A percentile compares a stretch with the other conserved stretches of the same genome.
These are phyloP conservation scores for Plasmopara muralis DNA, from an alignment of 352 stramenopile genomes.

Conservation along the genomic window DNA sequence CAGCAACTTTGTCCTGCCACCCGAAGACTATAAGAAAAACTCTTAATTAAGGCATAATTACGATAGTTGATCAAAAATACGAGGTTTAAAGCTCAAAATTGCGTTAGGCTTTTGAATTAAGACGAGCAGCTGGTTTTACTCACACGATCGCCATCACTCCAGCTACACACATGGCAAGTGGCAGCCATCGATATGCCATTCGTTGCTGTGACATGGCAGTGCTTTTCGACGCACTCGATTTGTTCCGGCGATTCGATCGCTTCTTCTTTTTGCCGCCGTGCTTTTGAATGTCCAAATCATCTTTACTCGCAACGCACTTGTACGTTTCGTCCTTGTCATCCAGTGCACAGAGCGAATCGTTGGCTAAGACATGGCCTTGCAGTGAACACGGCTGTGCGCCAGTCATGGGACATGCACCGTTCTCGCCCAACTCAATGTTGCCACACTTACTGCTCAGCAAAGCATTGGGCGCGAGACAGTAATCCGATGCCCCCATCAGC, in stretches of 20 bases:
- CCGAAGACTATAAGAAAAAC: constrained; percentile 30
- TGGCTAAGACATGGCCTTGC: constrained; percentile 50
- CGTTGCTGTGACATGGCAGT: constrained; percentile 3
- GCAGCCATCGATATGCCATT: constrained; percentile 17
- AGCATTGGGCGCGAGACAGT: constrained; percentile 44
- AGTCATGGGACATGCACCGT: constrained; percentile 43
- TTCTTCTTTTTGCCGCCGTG: constrained; percentile 41
- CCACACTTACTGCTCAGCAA: constrained; percentile 57
- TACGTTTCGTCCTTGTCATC: constrained; percentile 60
- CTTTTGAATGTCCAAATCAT: constrained; percentile 61
- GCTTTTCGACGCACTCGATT: constrained; percentile 14
- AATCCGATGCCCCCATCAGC: constrained; percentile 66
- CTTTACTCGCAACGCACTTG: constrained; percentile 63
- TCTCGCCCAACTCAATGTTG: constrained; percentile 42
- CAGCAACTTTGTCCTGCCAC: constrained; percentile 52
- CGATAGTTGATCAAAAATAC: too few species aligned
- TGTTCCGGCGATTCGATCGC: constrained; percentile 12
- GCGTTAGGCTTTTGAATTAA: too few species aligned
- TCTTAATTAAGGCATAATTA: not conserved
- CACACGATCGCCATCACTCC: constrained; percentile 25
- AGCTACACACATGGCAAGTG: constrained; percentile 15
- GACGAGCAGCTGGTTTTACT: not conserved
- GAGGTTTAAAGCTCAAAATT: too few species aligned
- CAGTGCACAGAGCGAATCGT: constrained; percentile 52
- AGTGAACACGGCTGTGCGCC: constrained; percentile 51